A percentile compares a stretch with the other conserved stretches of the same genome.
Conservation (phyloP, 2,329 filamentous ascomycete genomes). For the Domatiomyces globalis region DNA sequence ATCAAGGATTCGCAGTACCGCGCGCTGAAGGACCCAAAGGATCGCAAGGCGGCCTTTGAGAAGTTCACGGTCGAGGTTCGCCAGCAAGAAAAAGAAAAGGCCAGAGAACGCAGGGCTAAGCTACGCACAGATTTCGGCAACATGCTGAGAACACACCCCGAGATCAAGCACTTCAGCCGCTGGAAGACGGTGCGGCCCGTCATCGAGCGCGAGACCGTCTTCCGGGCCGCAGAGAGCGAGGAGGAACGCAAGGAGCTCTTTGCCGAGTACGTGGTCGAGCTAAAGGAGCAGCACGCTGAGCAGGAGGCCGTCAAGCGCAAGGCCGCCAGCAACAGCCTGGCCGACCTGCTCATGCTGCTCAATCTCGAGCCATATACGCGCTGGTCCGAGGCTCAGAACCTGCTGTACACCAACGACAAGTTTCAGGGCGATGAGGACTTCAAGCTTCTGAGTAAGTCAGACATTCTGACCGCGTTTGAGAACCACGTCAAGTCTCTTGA, state of each 20-base stretch:
- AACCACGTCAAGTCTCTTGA: conserved; percentile 89
- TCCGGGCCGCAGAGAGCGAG: conserved; percentile 79
- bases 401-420: conserved; percentile 61
- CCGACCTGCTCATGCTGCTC: conserved; percentile 61
- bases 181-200: conserved; percentile 95
- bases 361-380: conserved; percentile 85
- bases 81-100: conserved; percentile 82
- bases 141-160: conserved; percentile 91
- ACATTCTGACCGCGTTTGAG: conserved; percentile 85
- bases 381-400: conserved; percentile 78
- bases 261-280: conserved; percentile 76
- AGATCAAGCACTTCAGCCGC: conserved; percentile 91
- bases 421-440: conserved; percentile 77
- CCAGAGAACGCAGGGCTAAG: conserved; percentile 84
- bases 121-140: conserved; percentile 84
- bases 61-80: conserved; percentile 87
- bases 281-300: conserved; percentile 69
- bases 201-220: conserved; percentile 89
- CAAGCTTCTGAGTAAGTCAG: conserved; percentile 68
- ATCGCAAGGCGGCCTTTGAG: conserved; percentile 80
- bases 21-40: conserved; percentile 80
- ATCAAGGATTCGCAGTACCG: conserved; percentile 88
- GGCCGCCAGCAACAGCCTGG: conserved; percentile 70
- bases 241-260: conserved; percentile 79
- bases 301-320: conserved; percentile 58